These are phyloP conservation scores for Pythium brachiatum DNA, from an alignment of 352 stramenopile species.

Conservation along the genomic window DNA sequence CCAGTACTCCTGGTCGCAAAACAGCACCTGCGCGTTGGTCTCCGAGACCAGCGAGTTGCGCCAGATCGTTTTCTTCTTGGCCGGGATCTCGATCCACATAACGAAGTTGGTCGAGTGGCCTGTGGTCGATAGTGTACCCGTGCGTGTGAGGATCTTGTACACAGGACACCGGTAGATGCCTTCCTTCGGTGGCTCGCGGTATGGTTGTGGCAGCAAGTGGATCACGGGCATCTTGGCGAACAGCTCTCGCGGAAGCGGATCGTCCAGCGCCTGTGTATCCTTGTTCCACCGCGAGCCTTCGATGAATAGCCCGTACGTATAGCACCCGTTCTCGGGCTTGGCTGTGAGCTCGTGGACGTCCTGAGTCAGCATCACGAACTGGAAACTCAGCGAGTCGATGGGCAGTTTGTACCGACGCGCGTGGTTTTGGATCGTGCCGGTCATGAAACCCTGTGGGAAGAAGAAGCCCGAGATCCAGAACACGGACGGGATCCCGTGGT, in stretches of 20 bases:
- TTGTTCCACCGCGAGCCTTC: conserved; percentile 91
- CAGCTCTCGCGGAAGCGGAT: conserved; percentile 45
- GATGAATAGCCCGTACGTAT: conserved; percentile 90
- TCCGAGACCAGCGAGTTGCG: conserved; percentile 67
- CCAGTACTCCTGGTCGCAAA: conserved; percentile 70
- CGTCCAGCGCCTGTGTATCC: conserved; percentile 35
- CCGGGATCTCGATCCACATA: conserved; percentile 96
- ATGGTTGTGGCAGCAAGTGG: conserved; percentile 71
- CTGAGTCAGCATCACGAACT: conserved; percentile 81
- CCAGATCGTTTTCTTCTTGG: conserved; percentile 60
- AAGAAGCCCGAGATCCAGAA: conserved; percentile 93
- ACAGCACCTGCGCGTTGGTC: conserved; percentile 59
- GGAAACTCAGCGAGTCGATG: conserved; percentile 91
- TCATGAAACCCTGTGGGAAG: conserved; percentile 92
- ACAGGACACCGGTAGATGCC: conserved; percentile 87
- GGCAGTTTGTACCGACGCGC: conserved; percentile 85
- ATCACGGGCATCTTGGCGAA: conserved; percentile 69
- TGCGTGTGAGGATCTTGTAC: conserved; percentile 88
- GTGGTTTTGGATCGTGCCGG: conserved; percentile 91
- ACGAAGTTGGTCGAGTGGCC: conserved; percentile 98
- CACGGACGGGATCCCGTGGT: conserved; percentile 66
- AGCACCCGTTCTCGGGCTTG: conserved; percentile 81
- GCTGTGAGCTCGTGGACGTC: conserved; percentile 46
- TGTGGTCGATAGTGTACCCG: conserved; percentile 93
- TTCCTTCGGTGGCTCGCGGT: conserved; percentile 43